Evolutionary conservation across 805 yeast species (phyloP), one percentile per base, ranked within the genome.

Genomic region (Torulaspora delbrueckii): DNA sequence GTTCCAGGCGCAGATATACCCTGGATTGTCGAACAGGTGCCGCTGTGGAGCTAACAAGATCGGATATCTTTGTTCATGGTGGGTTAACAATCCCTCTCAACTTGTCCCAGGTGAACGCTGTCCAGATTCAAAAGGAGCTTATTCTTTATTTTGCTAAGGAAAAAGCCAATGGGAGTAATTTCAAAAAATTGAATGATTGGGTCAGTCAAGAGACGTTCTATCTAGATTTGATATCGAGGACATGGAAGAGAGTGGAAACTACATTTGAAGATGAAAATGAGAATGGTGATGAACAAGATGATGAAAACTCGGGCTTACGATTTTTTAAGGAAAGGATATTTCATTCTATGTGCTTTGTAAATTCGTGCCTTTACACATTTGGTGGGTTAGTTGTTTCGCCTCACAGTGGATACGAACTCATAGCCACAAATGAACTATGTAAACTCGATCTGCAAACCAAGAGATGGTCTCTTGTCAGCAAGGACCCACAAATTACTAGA

Each of bases 11-110:
- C 46, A 68, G 84, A 24, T 59, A 72, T 36, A 73, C 78, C 46
- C 65, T 84, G 49, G 79, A 78, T 43, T 76, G 76, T 37, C 70
- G 91, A 46, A 81, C 88, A 1, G 93, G 93, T 12, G 77, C 87
- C 1, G 78, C 87, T 0, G 66, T 80, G 1, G 67, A 75, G 1
- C 69, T 81, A 22, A 70, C 75, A 30, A 76, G 80, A 54, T 83
- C 90, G 5, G 69, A 79, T 40, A 70, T 84, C 1, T 74, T 81
- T 25, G 81, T 78, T 0, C 78, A 71, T 59, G 91, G 90, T n/a
- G 93, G 93, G 0, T 64, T 82, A 13, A 75, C 80, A 0, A 62
- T 80, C 8, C 84, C 83, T 1, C 56, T 84, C 13, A 76, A 76
- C 38, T 56, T 82, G 31, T 54, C 64, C 3, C 56, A 67, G 2